Conservation (phyloP, 1,139 yeast genomes). For the Zygoascus meyerae region DNA sequence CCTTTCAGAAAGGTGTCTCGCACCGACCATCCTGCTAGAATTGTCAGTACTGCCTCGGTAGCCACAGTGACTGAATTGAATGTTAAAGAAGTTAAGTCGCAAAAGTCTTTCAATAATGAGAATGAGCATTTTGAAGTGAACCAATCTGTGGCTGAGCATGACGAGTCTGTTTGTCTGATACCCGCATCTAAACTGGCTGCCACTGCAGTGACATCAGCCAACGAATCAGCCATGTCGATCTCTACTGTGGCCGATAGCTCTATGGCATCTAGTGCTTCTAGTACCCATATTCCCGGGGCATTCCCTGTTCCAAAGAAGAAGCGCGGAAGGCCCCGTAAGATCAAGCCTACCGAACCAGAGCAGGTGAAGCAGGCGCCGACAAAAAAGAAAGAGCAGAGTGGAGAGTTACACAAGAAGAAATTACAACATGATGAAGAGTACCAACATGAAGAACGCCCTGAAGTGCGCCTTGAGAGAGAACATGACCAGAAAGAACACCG, state of each 20-base stretch:
- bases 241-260: not conserved
- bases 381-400: not conserved
- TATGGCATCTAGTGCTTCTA: not conserved
- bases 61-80: conserved; percentile 1
- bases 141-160: not conserved
- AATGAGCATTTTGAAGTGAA: conserved; percentile 11
- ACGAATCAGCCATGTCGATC: too few relatives aligned
- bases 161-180: too few relatives aligned
- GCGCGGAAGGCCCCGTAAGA: not conserved
- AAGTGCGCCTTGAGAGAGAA: too few relatives aligned
- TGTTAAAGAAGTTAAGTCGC: not conserved
- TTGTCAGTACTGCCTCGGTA: not conserved
- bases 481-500: too few relatives aligned
- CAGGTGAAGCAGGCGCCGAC: not conserved
- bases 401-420: not conserved
- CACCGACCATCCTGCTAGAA: not conserved
- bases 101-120: not conserved
- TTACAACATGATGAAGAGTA: not conserved
- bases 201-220: too few relatives aligned
- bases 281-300: not conserved
- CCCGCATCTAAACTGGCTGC: too few relatives aligned
- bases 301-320: not conserved
- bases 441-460: too few relatives aligned
- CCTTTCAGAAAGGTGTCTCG: not conserved
- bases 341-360: not conserved